phyloP scores from a whole-genome alignment of 768 basidiomycete genomes.

The Kwoniella botswanensis region DNA sequence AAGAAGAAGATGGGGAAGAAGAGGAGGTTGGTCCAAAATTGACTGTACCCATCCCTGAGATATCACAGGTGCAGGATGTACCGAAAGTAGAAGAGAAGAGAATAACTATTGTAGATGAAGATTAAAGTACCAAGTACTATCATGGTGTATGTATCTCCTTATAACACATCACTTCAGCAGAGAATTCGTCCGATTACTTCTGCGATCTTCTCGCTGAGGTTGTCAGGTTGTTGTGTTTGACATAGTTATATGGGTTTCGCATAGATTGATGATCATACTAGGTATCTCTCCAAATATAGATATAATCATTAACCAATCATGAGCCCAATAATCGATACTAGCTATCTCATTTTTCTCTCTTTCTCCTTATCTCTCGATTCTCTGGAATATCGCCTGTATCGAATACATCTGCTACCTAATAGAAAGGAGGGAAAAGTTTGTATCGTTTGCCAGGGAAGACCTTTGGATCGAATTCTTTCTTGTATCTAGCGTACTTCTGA shows the following conservation, averaged over 20 bases:
- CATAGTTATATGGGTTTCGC: not conserved
- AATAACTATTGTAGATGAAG: constrained; percentile 59
- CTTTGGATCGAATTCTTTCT: constrained; percentile 88
- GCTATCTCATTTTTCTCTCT: not conserved
- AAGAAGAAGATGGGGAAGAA: constrained; percentile 55
- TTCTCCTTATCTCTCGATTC: not conserved
- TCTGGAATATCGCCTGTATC: not conserved
- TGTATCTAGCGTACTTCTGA: constrained; percentile 88
- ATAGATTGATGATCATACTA: not conserved
- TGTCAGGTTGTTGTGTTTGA: not conserved
- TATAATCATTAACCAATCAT: not conserved
- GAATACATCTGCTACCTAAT: constrained; percentile 16
- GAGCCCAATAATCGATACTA: not conserved
- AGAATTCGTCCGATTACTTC: too few relatives aligned
- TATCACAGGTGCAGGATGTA: constrained; percentile 12
- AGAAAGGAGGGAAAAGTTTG: constrained; percentile 50
- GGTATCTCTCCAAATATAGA: not conserved
- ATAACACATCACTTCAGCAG: too few relatives aligned
- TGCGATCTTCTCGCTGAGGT: too few relatives aligned
- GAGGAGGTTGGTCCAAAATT: constrained; percentile 26
- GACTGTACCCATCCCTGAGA: constrained; percentile 10
- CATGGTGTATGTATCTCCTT: too few relatives aligned
- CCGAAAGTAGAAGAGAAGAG: constrained; percentile 45
- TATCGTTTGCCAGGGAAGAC: constrained; percentile 66
- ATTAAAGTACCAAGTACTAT: too few relatives aligned